A percentile compares a stretch with the other conserved stretches of the same genome.
Evolutionary conservation across 768 basidiomycete species (phyloP).

Genomic region (Tulasnella sp.): DNA sequence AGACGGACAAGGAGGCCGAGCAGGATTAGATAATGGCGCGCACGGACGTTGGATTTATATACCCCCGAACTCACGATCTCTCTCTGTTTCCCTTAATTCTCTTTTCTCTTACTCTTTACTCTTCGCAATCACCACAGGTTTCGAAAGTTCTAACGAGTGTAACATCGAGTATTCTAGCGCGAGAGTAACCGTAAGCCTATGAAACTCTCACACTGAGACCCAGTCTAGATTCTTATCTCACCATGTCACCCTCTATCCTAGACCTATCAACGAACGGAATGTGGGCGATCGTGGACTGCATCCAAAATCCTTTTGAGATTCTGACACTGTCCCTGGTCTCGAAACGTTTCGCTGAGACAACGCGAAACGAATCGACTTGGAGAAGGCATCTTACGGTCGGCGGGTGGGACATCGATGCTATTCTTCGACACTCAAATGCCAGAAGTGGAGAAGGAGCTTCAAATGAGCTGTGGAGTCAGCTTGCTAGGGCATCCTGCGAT

Average conservation of each 20-base stretch:
- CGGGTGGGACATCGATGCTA: neutral
- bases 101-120: too few relatives aligned
- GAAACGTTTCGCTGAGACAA: neutral
- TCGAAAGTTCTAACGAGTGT: too few relatives aligned
- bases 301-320: neutral
- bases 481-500: neutral
- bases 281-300: neutral
- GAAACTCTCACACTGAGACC: too few relatives aligned
- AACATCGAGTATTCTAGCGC: too few relatives aligned
- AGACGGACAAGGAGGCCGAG: too few relatives aligned
- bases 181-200: too few relatives aligned
- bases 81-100: too few relatives aligned
- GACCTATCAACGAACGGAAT: neutral
- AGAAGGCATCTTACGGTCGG: neutral
- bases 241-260: neutral
- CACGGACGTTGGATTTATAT: too few relatives aligned
- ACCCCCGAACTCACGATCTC: too few relatives aligned
- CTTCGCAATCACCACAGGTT: too few relatives aligned
- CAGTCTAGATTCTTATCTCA: too few relatives aligned
- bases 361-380: neutral
- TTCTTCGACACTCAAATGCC: neutral
- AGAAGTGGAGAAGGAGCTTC: neutral
- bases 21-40: too few relatives aligned
- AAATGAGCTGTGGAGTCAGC: neutral
- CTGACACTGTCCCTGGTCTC: neutral